Evolutionary conservation across 164 flowering plant species (phyloP).

Genomic region (Magnolia changhungtana): DNA sequence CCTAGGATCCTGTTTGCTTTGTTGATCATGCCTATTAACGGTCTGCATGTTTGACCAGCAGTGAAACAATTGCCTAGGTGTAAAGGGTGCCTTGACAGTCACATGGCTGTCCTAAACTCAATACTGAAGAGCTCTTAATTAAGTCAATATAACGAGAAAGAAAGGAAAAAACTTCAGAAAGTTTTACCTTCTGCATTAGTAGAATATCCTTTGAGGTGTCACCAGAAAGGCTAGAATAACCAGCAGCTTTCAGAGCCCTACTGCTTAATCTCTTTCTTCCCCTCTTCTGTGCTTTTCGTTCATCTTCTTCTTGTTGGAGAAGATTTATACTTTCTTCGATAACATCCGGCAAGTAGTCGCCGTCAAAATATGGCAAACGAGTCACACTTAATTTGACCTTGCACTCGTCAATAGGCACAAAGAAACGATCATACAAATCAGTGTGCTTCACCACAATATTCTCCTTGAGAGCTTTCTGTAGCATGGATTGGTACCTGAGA

Average conservation of each 20-base stretch:
- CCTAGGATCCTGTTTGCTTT: not conserved
- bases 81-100: too few relatives aligned
- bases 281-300: constrained; percentile 76
- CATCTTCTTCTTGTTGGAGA: constrained; percentile 90
- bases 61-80: too few relatives aligned
- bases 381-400: constrained; percentile 93
- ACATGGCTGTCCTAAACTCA: too few relatives aligned
- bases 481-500: constrained; percentile 83
- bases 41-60: too few relatives aligned
- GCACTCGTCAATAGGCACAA: constrained; percentile 69
- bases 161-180: not conserved
- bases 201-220: constrained; percentile 87
- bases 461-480: constrained; percentile 85
- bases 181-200: constrained; percentile 84
- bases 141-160: not conserved
- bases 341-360: constrained; percentile 99
- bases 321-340: constrained; percentile 90
- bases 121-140: not conserved
- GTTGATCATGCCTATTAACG: too few relatives aligned
- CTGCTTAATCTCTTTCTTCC: constrained; percentile 88
- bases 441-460: constrained; percentile 80
- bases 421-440: constrained; percentile 91
- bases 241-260: constrained; percentile 92
- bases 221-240: constrained; percentile 80
- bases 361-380: constrained; percentile 95